Percentiles rank a stretch among this genome's conserved stretches.
Evolutionary conservation across 176 grass and related monocot genomes (phyloP).

Genomic region (Saccharum officinarum): DNA sequence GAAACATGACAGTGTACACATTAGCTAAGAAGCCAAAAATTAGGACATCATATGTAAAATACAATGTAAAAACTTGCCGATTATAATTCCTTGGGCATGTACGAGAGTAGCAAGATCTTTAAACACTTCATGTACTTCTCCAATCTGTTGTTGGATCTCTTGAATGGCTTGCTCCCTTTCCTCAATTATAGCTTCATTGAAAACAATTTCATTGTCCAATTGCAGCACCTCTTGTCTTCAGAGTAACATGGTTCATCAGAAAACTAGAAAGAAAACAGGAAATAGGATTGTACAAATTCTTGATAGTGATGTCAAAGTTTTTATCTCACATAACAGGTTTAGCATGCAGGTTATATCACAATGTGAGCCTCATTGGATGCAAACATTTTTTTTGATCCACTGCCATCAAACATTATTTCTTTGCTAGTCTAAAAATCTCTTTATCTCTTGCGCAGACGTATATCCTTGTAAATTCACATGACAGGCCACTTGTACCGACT

Average conservation of each 20-base stretch:
- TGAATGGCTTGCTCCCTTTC: constrained; percentile 91
- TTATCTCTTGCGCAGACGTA: too few species aligned
- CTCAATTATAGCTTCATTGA: constrained; percentile 92
- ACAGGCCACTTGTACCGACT: not conserved
- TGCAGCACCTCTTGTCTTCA: constrained; percentile 81
- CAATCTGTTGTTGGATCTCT: constrained; percentile 98
- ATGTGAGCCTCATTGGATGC: not conserved
- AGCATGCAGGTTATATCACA: constrained; percentile 15
- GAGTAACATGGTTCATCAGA: constrained; percentile 27
- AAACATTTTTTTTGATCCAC: not conserved
- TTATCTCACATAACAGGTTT: not conserved
- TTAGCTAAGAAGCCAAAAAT: constrained; percentile 24
- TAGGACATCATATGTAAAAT: not conserved
- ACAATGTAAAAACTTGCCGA: constrained; percentile 54
- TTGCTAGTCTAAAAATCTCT: not conserved
- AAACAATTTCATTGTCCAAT: constrained; percentile 96
- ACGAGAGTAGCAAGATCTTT: constrained; percentile 95
- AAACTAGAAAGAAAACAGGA: not conserved
- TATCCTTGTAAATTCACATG: not conserved
- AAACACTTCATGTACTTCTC: constrained; percentile 89
- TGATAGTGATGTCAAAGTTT: not conserved
- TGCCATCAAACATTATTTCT: not conserved
- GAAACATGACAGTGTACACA: not conserved
- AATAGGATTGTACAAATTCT: not conserved
- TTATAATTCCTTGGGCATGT: constrained; percentile 77